Evolutionary conservation across 495 filamentous ascomycete genomes (phyloP).

Genomic region (Aspergillus indologenus): DNA sequence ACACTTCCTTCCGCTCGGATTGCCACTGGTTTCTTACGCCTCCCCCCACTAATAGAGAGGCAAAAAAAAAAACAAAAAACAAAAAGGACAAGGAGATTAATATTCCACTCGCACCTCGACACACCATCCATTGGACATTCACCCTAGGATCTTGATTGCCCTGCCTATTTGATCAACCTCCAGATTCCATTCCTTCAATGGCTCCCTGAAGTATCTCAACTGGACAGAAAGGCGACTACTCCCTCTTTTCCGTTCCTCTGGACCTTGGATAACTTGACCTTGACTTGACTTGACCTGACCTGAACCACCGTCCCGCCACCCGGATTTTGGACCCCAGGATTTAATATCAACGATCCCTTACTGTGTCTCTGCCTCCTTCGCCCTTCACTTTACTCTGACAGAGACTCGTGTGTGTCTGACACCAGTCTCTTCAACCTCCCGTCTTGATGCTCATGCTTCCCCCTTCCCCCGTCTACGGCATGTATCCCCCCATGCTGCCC

Average conservation of each 20-base stretch:
- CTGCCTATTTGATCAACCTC: slow-evolving; percentile 8
- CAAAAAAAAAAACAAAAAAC: neutral
- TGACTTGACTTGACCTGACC: no score
- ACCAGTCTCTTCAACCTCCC: neutral
- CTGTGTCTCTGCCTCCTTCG: neutral
- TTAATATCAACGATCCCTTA: slow-evolving; percentile 7
- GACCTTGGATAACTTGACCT: slow-evolving; percentile 11
- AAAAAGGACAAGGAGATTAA: neutral
- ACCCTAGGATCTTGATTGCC: slow-evolving; percentile 14
- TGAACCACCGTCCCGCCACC: slow-evolving; percentile 11
- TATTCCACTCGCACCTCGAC: neutral
- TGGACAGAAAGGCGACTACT: slow-evolving; percentile 10
- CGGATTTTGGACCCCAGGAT: slow-evolving; percentile 14
- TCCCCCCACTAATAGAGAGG: neutral
- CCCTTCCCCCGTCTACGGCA: slow-evolving; percentile 24
- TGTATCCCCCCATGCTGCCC: slow-evolving; percentile 54
- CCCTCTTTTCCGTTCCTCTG: slow-evolving; percentile 5
- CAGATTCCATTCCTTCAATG: slow-evolving; percentile 22
- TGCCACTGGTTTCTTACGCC: neutral
- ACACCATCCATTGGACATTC: slow-evolving; percentile 10
- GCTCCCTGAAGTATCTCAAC: slow-evolving; percentile 18
- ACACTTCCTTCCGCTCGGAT: slow-evolving; percentile 1
- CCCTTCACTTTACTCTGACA: neutral
- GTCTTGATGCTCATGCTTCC: slow-evolving; percentile 18
- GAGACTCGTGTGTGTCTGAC: slow-evolving; percentile 3